Evolutionary conservation across 495 filamentous ascomycete species (phyloP).

Genomic region (Penicillium longicatenatum): DNA sequence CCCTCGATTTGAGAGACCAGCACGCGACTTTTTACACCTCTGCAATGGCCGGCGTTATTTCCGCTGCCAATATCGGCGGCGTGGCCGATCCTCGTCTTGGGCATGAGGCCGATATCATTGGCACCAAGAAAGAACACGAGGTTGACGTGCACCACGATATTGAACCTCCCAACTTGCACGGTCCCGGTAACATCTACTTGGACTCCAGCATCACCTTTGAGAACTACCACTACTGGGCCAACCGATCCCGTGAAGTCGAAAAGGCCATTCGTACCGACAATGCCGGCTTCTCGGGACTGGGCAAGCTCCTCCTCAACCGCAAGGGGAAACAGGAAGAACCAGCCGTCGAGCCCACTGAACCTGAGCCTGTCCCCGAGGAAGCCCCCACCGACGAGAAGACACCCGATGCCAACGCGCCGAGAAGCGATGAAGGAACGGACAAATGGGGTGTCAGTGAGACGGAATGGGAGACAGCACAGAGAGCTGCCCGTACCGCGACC

Average conservation of each 20-base stretch:
- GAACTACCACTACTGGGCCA: conserved; percentile 37
- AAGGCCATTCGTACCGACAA: conserved; percentile 19
- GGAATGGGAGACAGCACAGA: conserved; percentile 43
- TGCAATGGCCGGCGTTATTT: conserved; percentile 16
- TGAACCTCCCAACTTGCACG: conserved; percentile 11
- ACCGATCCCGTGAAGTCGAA: conserved; percentile 27
- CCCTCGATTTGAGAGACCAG: background rate
- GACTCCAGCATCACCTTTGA: conserved; percentile 35
- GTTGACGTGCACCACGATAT: conserved; percentile 13
- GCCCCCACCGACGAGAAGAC: background rate
- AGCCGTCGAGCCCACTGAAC: background rate
- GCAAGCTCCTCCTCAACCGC: conserved; percentile 7
- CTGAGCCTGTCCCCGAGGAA: background rate
- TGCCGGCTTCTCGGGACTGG: conserved; percentile 5
- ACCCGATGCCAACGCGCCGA: background rate
- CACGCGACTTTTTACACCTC: background rate
- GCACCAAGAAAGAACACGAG: conserved; percentile 17
- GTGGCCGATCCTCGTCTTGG: conserved; percentile 19
- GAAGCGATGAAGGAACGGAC: conserved; percentile 3
- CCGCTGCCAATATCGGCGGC: conserved; percentile 19
- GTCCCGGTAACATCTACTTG: conserved; percentile 15
- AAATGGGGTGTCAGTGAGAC: conserved; percentile 27
- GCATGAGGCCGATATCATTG: conserved; percentile 19
- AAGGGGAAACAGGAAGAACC: conserved; percentile 10
- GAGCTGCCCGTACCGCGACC: conserved; percentile 43